These are phyloP conservation scores for Aureobasidium sp. DNA, from an alignment of 2,329 filamentous ascomycete species.

Conservation along the genomic window DNA sequence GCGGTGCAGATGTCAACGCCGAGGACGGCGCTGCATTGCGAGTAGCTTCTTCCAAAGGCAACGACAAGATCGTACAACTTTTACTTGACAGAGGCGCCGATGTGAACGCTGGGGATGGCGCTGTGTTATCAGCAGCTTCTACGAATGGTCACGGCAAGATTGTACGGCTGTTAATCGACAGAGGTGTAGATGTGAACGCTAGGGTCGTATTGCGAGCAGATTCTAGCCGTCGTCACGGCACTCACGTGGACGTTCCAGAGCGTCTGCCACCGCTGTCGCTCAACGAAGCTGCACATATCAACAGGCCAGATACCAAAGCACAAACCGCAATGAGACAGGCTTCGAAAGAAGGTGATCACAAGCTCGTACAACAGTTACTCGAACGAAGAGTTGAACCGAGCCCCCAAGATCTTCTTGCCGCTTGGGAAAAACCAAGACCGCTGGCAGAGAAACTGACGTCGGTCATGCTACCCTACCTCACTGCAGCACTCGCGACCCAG, in stretches of 20 bases:
- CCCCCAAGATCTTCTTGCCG: no score
- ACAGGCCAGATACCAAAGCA: background rate
- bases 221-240: no score
- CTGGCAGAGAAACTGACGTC: background rate
- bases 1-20: background rate
- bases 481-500: background rate
- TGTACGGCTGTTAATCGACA: background rate
- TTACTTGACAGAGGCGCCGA: constrained; percentile 18
- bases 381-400: no score
- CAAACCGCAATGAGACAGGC: background rate
- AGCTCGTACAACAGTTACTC: background rate
- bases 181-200: background rate
- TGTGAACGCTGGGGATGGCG: constrained; percentile 17
- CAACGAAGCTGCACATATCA: background rate
- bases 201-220: no score
- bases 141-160: background rate
- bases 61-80: background rate
- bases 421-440: no score
- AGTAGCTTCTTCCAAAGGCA: background rate
- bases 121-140: background rate
- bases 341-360: background rate
- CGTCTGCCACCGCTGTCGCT: no score
- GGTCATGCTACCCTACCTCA: background rate
- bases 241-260: no score
- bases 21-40: background rate